Conservation (phyloP, 2,329 filamentous ascomycete genomes). For the Exophiala aquamarina region DNA sequence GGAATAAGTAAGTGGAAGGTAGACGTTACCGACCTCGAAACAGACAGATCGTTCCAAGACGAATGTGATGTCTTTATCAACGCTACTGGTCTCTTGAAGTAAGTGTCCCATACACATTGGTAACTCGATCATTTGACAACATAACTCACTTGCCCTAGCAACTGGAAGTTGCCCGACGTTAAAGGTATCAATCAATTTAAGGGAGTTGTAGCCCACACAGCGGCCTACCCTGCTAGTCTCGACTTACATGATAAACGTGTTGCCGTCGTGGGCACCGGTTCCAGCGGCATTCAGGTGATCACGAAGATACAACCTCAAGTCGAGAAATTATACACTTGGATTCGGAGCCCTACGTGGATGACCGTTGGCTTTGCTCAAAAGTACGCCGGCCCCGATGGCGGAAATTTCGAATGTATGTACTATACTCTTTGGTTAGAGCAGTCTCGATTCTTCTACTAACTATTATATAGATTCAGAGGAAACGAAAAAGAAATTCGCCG, state of each 20-base stretch:
- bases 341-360: slow-evolving; percentile 29
- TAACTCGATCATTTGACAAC: too few species aligned
- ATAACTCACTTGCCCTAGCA: slow-evolving; percentile 45
- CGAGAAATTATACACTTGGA: slow-evolving; percentile 25
- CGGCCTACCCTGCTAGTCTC: slow-evolving; percentile 46
- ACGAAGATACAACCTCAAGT: slow-evolving; percentile 33
- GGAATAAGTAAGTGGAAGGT: too few species aligned
- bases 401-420: slow-evolving; percentile 35
- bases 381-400: slow-evolving; percentile 27
- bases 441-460: too few species aligned
- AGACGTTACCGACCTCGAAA: too few species aligned
- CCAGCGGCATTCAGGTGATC: slow-evolving; percentile 28
- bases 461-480: slow-evolving; percentile 36
- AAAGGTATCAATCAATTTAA: slow-evolving; percentile 34
- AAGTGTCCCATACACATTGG: too few species aligned
- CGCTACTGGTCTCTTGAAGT: neutral
- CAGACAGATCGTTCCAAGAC: too few species aligned
- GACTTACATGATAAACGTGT: slow-evolving; percentile 28
- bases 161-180: slow-evolving; percentile 35
- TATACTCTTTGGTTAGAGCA: slow-evolving; percentile 19
- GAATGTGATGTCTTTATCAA: too few species aligned
- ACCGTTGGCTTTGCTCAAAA: slow-evolving; percentile 23
- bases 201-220: slow-evolving; percentile 35
- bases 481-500: slow-evolving; percentile 20
- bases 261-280: slow-evolving; percentile 28